A percentile compares a stretch with the other conserved stretches of the same genome.
These are phyloP conservation scores for Aspergillus sp. DNA, from an alignment of 2,329 filamentous ascomycete genomes.

Conservation along the genomic window DNA sequence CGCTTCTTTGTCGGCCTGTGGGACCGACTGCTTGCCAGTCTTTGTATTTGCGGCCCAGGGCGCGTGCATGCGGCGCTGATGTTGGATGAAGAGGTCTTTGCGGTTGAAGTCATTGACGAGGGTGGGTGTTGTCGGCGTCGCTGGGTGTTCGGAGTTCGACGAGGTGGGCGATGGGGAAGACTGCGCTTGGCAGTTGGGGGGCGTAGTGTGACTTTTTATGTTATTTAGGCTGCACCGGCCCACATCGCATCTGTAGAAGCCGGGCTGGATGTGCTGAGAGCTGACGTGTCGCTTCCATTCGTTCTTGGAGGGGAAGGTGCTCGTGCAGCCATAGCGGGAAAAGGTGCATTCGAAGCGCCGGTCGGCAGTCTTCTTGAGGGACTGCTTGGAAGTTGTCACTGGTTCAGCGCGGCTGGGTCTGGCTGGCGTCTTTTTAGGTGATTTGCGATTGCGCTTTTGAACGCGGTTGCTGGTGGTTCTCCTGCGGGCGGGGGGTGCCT, in stretches of 20 bases:
- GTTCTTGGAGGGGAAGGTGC: slow-evolving; percentile 78
- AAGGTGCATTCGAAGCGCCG: slow-evolving; percentile 72
- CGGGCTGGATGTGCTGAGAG: slow-evolving; percentile 74
- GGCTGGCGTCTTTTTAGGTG: background rate
- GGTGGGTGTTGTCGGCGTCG: slow-evolving; percentile 1
- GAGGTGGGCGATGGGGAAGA: background rate
- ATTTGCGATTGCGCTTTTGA: background rate
- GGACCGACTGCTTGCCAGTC: slow-evolving; percentile 28
- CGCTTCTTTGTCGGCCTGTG: slow-evolving; percentile 31
- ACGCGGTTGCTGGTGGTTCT: background rate
- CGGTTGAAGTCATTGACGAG: slow-evolving; percentile 75
- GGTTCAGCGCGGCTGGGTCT: slow-evolving; percentile 12
- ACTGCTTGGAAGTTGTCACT: slow-evolving; percentile 7
- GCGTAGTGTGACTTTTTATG: slow-evolving; percentile 1
- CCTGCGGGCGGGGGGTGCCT: background rate
- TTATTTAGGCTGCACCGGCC: slow-evolving; percentile 51
- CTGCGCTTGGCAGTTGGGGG: background rate
- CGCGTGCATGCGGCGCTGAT: slow-evolving; percentile 81
- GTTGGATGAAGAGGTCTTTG: slow-evolving; percentile 88
- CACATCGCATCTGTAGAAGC: slow-evolving; percentile 74
- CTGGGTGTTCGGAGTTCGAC: slow-evolving; percentile 13
- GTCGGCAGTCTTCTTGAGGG: slow-evolving; percentile 9
- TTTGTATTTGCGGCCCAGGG: slow-evolving; percentile 51
- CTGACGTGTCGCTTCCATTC: slow-evolving; percentile 92
- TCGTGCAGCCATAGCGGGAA: slow-evolving; percentile 70